Evolutionary conservation across 2,329 filamentous ascomycete genomes (phyloP), one percentile per base, ranked within the genome.

Genomic region (Stylonectria norvegica): DNA sequence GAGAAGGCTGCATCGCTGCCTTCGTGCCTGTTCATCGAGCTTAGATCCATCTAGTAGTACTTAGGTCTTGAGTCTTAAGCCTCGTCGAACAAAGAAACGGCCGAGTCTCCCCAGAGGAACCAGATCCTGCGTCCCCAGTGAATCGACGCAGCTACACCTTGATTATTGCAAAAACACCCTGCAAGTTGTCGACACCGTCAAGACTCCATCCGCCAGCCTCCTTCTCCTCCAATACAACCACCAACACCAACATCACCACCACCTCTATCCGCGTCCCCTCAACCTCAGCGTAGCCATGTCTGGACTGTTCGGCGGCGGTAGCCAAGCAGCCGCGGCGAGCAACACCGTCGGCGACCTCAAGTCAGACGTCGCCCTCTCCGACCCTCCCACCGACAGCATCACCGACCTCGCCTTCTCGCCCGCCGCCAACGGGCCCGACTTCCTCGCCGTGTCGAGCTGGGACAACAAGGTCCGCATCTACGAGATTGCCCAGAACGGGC

Each of bases 381-480:
- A 83, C 50, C 86, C 86, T 11, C 93, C 93, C 16, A 83, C 88
- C 53, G 93, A 98, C 68, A 87, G 86, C 65, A 85, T 97, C 59
- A 90, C 90, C 23, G 88, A 89, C 61, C 76, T 98, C 45, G 73
- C 81, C 34, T 98, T 96, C 70, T 90, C 85, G 11, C 81, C 85
- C 59, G 74, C 59, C 59, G 69, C 47, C 59, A 72, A 62, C 58
- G 65, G 57, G 32, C 62, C 64, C 58, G 89, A 97, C 57, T 86
- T 94, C 62, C 75, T 98, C 14, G 89, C 91, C 17, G 87, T 96
- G 23, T 74, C 89, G 34, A 95, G 89, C 56, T 98, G 93, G 93
- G 93, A 98, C 69, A 95, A 94, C 72, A 95, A 95, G 65, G 89
- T 97, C 49, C 85, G 90, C 60, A 91, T 98, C 62, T 98, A 97